phyloP scores from a whole-genome alignment of 2,329 filamentous ascomycete species.

The Zymoseptoria passerinii region DNA sequence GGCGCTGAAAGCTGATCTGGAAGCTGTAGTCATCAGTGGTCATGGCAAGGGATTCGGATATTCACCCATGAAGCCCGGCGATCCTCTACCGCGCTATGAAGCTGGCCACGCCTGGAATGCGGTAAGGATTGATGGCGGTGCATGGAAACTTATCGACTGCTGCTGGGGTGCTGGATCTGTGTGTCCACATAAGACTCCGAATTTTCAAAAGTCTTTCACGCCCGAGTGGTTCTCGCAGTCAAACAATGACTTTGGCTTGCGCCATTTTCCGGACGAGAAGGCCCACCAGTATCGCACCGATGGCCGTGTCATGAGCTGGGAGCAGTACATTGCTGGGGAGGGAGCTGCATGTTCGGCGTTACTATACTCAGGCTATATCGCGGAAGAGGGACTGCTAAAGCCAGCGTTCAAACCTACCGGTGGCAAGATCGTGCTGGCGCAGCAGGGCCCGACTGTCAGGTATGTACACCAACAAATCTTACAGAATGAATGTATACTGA shows the following conservation, averaged over 20 bases:
- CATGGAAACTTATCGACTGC: conserved; percentile 84
- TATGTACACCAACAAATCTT: background rate
- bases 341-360: conserved; percentile 37
- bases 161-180: conserved; percentile 88
- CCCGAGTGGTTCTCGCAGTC: conserved; percentile 52
- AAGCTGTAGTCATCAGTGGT: conserved; percentile 65
- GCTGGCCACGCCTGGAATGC: conserved; percentile 83
- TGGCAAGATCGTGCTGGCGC: conserved; percentile 54
- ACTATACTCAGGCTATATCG: conserved; percentile 41
- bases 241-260: conserved; percentile 73
- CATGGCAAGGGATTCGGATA: conserved; percentile 85
- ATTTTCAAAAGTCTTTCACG: conserved; percentile 61
- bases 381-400: conserved; percentile 44
- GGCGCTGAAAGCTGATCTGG: conserved; percentile 68
- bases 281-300: conserved; percentile 67
- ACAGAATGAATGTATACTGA: background rate
- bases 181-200: conserved; percentile 41
- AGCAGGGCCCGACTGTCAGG: conserved; percentile 41
- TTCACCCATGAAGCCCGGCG: conserved; percentile 51
- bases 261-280: conserved; percentile 67
- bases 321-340: conserved; percentile 67
- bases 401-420: conserved; percentile 54
- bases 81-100: conserved; percentile 54
- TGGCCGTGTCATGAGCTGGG: conserved; percentile 61
- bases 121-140: conserved; percentile 69